Evolutionary conservation across 1,284 basidiomycete species (phyloP).

Genomic region (Puccinia polysora): DNA sequence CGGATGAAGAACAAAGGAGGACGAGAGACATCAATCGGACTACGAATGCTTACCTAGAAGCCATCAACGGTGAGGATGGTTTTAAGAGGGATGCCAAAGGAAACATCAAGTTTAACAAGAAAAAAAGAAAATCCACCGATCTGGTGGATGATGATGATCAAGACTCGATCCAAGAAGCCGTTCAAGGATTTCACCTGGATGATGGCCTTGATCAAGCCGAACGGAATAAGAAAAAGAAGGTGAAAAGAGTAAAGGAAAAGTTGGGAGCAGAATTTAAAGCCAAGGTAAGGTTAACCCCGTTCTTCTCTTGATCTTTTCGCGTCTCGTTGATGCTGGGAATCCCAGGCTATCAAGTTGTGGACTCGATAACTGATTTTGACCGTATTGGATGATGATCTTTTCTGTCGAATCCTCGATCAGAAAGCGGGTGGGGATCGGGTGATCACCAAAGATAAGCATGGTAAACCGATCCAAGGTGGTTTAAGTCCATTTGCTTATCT

Average conservation of each 20-base stretch:
- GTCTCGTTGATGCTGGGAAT: too few relatives aligned
- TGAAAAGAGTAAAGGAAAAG: constrained; percentile 59
- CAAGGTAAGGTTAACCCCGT: constrained; percentile 59
- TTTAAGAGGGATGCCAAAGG: constrained; percentile 78
- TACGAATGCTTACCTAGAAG: constrained; percentile 79
- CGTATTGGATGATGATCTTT: neutral
- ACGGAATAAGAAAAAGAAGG: constrained; percentile 56
- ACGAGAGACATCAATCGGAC: constrained; percentile 59
- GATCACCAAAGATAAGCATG: constrained; percentile 50
- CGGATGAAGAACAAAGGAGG: constrained; percentile 22
- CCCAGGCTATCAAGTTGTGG: too few relatives aligned
- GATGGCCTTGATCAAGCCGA: constrained; percentile 54
- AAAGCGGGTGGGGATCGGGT: constrained; percentile 68
- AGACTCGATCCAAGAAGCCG: constrained; percentile 46
- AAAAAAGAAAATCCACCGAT: constrained; percentile 74
- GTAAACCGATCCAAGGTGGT: constrained; percentile 73
- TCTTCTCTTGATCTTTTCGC: neutral
- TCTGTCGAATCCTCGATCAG: constrained; percentile 55
- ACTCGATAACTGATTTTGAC: too few relatives aligned
- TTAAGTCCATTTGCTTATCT: constrained; percentile 92
- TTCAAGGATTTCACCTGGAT: constrained; percentile 60
- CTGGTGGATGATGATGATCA: constrained; percentile 63
- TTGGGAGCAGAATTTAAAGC: constrained; percentile 75
- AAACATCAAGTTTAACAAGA: constrained; percentile 90
- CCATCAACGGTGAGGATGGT: constrained; percentile 76